Percentiles rank a stretch among this genome's conserved stretches.
Evolutionary conservation across 2,329 filamentous ascomycete genomes (phyloP).

Genomic region (Fusarium clavum): DNA sequence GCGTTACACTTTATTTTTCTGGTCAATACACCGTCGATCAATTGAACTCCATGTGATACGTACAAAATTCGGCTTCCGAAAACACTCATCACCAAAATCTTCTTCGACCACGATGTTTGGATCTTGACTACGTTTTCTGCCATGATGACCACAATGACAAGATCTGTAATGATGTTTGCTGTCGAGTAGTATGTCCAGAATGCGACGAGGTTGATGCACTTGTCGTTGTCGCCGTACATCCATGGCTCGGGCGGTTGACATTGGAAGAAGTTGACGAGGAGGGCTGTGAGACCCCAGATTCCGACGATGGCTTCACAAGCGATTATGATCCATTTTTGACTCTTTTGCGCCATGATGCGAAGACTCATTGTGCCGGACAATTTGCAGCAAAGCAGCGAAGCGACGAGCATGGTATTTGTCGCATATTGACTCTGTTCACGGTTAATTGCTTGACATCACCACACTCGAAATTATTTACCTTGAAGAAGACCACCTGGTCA

Average conservation of each 20-base stretch:
- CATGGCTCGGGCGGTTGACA: conserved; percentile 46
- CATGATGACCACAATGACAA: conserved; percentile 46
- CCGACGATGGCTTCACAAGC: conserved; percentile 35
- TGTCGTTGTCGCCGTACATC: conserved; percentile 36
- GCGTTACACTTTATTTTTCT: conserved; percentile 37
- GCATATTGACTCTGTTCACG: conserved; percentile 44
- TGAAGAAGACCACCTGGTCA: conserved; percentile 39
- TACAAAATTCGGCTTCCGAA: conserved; percentile 49
- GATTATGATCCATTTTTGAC: conserved; percentile 39
- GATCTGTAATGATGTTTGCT: conserved; percentile 48
- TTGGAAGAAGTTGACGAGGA: conserved; percentile 46
- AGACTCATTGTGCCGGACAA: conserved; percentile 45
- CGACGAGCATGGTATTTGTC: conserved; percentile 42
- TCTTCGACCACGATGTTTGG: conserved; percentile 46
- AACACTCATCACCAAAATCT: conserved; percentile 46
- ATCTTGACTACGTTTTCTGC: conserved; percentile 46
- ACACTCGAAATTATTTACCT: conserved; percentile 30
- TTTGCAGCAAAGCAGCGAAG: conserved; percentile 44
- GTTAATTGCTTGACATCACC: conserved; percentile 1
- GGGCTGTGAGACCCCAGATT: conserved; percentile 41
- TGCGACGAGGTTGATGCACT: conserved; percentile 39
- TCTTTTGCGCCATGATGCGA: conserved; percentile 40
- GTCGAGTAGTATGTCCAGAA: conserved; percentile 48
- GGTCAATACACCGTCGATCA: background rate
- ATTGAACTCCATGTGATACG: conserved; percentile 8